Evolutionary conservation across 768 basidiomycete species (phyloP), one percentile per base, ranked within the genome.

Genomic region (Hypsizygus marmoreus): DNA sequence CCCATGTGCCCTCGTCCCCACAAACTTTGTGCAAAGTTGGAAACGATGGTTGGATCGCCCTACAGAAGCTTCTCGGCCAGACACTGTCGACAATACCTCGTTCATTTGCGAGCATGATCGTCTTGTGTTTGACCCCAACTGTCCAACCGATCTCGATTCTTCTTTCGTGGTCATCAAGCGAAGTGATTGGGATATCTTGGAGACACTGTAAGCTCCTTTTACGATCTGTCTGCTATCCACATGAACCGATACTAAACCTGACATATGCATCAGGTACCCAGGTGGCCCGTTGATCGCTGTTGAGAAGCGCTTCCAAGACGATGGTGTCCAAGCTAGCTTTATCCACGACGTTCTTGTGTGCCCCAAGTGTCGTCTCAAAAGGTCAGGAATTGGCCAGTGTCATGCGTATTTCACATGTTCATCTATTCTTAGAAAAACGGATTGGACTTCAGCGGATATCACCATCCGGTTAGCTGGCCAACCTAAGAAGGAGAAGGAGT

Each of bases 31-130:
- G 38, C 80, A 75, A 19, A 56, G 68, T 29, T 94, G 91, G 91
- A 72, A 73, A 43, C 72, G 74, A 45, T 93, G 91, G 91, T 58
- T 84, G 6, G 67, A 68, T 42, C 75, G 74, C 41, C 86, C 86
- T 12, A 64, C 71, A 6, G 77, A 79, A 47, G 58, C 68, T 39
- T 51, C 68, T 23, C 79, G 88, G 23, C 90, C 91, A 0, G 73
- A 75, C n/a, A 46, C 40, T 4, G 59, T 91, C 26, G 81, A 89
- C 61, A 91, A 83, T 53, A 66, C 72, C 10, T 56, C 60, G 7
- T 83, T 88, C 57, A 54, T 90, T 38, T 93, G 91, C 64, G 67
- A 77, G 46, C 91, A 93, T 62, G 70, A 70, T 4, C 62, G 72
- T 49, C 74, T 92, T 6, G 62, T 70, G 11, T 68, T 91, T 38